Percentiles rank a stretch among this genome's conserved stretches.
Evolutionary conservation across 805 yeast species (phyloP).

Genomic region (Saturnispora bothae): DNA sequence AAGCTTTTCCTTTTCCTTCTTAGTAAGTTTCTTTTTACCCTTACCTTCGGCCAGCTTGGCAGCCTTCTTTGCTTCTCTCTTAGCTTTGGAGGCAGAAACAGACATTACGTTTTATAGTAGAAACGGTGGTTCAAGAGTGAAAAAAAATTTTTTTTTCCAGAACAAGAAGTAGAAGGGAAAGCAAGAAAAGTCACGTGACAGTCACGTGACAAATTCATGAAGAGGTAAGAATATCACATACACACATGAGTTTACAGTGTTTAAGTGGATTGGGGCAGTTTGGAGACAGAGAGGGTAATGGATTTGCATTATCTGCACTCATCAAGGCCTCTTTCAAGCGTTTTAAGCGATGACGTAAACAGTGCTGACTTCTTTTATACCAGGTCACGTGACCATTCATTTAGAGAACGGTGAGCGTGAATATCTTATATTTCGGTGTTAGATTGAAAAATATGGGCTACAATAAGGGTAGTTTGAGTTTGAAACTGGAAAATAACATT

Average conservation of each 20-base stretch:
- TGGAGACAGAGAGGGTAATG: neutral
- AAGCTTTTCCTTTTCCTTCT: slow-evolving; percentile 35
- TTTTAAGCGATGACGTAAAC: no score
- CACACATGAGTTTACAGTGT: no score
- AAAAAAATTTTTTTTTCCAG: slow-evolving; percentile 4
- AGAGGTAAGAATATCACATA: no score
- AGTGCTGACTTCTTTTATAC: no score
- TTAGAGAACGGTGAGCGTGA: no score
- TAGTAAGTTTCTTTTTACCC: slow-evolving; percentile 53
- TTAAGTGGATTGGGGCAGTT: no score
- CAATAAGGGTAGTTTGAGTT: no score
- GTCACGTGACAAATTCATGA: neutral
- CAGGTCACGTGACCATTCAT: no score
- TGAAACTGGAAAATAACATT: no score
- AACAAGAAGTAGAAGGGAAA: neutral
- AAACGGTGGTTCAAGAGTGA: neutral
- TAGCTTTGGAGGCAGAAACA: slow-evolving; percentile 89
- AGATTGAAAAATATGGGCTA: no score
- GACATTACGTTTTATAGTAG: slow-evolving; percentile 23
- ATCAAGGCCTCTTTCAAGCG: neutral
- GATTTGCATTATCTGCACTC: no score
- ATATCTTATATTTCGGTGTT: no score
- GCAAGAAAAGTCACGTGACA: neutral
- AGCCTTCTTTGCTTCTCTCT: slow-evolving; percentile 94
- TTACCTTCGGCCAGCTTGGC: slow-evolving; percentile 83